Conservation (phyloP, 176 grass and related monocot genomes). For the Cocos nucifera region DNA sequence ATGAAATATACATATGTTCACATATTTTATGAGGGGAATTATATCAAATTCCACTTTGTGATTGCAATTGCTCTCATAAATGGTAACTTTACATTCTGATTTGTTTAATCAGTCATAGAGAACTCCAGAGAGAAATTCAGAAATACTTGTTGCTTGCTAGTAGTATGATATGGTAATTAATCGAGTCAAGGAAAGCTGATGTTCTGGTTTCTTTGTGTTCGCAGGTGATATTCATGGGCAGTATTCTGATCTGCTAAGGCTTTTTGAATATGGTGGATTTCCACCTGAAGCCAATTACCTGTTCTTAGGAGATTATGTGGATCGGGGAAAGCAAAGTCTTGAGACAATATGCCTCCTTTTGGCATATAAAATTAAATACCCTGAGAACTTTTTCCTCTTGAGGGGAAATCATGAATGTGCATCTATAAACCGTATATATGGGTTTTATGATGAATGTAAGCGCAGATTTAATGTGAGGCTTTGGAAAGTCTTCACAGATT, state of each 20-base stretch:
- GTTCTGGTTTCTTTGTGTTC: too few relatives aligned
- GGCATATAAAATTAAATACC: conserved; percentile 11
- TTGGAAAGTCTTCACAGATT: conserved; percentile 12
- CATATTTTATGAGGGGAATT: too few relatives aligned
- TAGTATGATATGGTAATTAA: too few relatives aligned
- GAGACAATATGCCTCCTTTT: conserved; percentile 13
- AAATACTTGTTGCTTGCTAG: too few relatives aligned
- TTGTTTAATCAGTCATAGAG: too few relatives aligned
- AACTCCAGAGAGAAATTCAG: too few relatives aligned
- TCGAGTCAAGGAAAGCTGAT: too few relatives aligned
- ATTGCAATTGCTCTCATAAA: too few relatives aligned
- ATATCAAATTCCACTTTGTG: too few relatives aligned
- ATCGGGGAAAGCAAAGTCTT: conserved; percentile 5
- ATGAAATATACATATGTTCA: too few relatives aligned
- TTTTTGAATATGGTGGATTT: conserved; percentile 12
- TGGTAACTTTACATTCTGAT: too few relatives aligned
- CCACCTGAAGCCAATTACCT: conserved; percentile 12
- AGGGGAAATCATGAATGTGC: conserved; percentile 16
- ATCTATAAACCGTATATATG: conserved; percentile 13
- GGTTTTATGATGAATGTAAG: conserved; percentile 14
- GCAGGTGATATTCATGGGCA: conserved; percentile 15
- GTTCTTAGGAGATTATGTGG: conserved; percentile 11
- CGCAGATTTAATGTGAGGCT: conserved; percentile 11
- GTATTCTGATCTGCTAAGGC: conserved; percentile 10
- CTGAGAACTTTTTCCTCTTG: conserved; percentile 10